phyloP scores from a whole-genome alignment of 164 flowering plant genomes.

The Brasenia schreberi region DNA sequence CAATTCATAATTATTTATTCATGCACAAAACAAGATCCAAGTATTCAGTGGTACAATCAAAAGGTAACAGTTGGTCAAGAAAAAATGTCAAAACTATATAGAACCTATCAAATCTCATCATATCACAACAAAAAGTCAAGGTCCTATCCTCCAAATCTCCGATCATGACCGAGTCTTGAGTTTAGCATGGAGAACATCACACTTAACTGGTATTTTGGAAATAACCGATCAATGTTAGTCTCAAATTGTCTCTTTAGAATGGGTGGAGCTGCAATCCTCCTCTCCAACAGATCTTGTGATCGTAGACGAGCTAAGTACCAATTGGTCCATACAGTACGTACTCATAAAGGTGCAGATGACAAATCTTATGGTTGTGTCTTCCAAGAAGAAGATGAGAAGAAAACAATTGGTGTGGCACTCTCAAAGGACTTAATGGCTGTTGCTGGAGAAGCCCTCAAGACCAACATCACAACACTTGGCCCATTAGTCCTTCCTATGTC shows the following conservation, averaged over 20 bases:
- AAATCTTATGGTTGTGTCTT: no score
- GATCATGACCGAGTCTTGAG: no score
- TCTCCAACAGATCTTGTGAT: slow-evolving; percentile 6
- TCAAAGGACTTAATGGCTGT: slow-evolving; percentile 34
- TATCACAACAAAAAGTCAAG: no score
- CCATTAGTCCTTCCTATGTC: slow-evolving; percentile 78
- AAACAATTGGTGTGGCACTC: slow-evolving; percentile 4
- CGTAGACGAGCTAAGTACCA: slow-evolving; percentile 9
- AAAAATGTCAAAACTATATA: no score
- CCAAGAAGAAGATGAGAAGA: no score
- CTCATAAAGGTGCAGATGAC: slow-evolving; percentile 10
- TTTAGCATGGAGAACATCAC: slow-evolving; percentile 90
- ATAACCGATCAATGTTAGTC: slow-evolving; percentile 73
- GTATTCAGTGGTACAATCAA: no score
- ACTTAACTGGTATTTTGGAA: slow-evolving; percentile 78
- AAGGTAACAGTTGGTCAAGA: no score
- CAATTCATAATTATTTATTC: no score
- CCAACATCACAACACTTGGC: slow-evolving; percentile 70
- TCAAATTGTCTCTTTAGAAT: slow-evolving; percentile 80
- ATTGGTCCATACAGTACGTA: slow-evolving; percentile 10
- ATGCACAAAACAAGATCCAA: no score
- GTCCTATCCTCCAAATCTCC: no score
- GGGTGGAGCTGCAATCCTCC: slow-evolving; percentile 81
- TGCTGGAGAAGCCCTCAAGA: slow-evolving; percentile 69
- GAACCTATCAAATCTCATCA: no score